phyloP scores from a whole-genome alignment of 2,329 filamentous ascomycete genomes.

The Leptodontidium sp. region DNA sequence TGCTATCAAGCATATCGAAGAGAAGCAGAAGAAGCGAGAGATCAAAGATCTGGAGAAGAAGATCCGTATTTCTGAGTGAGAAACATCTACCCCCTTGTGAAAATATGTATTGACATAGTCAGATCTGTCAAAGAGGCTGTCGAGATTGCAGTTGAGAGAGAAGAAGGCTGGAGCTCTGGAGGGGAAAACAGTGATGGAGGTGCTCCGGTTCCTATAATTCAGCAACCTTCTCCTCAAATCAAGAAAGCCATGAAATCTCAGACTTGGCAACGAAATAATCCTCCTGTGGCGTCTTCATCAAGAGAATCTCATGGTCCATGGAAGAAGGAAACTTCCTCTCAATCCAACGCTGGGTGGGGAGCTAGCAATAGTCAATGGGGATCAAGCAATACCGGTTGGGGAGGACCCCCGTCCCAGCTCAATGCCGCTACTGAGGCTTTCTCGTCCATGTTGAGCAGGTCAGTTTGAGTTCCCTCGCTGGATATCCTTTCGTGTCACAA shows the following conservation, averaged over 20 bases:
- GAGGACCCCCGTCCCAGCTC: neutral
- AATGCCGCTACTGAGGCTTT: constrained; percentile 9
- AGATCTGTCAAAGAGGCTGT: constrained; percentile 33
- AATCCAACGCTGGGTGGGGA: neutral
- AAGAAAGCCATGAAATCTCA: constrained; percentile 20
- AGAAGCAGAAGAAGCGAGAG: constrained; percentile 30
- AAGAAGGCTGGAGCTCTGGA: constrained; percentile 42
- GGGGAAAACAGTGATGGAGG: constrained; percentile 41
- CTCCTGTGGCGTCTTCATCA: neutral
- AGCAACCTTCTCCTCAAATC: neutral
- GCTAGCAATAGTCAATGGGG: constrained; percentile 12
- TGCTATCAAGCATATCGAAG: constrained; percentile 50
- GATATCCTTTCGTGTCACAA: neutral
- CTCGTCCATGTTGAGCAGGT: constrained; percentile 13
- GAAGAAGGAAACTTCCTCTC: constrained; percentile 4
- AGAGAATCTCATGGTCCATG: constrained; percentile 12
- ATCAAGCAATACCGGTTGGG: constrained; percentile 1
- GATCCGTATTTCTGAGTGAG: constrained; percentile 34
- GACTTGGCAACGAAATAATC: neutral
- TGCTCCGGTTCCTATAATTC: constrained; percentile 24
- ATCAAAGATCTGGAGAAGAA: constrained; percentile 33
- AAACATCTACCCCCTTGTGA: neutral
- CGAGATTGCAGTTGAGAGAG: constrained; percentile 21
- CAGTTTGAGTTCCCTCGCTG: neutral
- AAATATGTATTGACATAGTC: constrained; percentile 13